Conservation (phyloP, 2,329 filamentous ascomycete species). For the Phaeosphaeriaceae sp. region DNA sequence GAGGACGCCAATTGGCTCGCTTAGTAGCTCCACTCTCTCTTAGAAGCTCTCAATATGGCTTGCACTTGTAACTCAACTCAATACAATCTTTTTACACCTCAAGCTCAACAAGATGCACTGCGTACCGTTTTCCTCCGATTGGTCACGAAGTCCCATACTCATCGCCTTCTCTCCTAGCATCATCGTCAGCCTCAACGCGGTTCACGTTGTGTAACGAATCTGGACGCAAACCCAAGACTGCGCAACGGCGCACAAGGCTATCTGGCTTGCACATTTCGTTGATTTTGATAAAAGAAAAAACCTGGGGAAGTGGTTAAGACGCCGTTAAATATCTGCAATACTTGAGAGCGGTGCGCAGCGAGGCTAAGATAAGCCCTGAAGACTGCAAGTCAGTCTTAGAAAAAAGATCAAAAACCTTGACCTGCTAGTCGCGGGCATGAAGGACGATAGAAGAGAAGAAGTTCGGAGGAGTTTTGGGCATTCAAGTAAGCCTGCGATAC, state of each 20-base stretch:
- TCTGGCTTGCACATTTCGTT: slow-evolving; percentile 1
- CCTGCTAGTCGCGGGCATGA: slow-evolving; percentile 50
- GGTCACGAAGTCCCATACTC: too few species aligned
- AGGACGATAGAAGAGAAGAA: slow-evolving; percentile 49
- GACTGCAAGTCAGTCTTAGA: neutral
- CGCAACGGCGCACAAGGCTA: neutral
- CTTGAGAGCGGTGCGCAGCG: neutral
- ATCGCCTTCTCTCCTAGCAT: too few species aligned
- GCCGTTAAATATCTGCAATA: neutral
- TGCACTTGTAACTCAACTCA: too few species aligned
- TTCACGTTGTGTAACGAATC: slow-evolving; percentile 2
- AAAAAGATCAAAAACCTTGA: slow-evolving; percentile 2
- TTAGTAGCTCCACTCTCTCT: too few species aligned
- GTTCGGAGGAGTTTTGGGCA: slow-evolving; percentile 45
- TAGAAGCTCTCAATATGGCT: too few species aligned
- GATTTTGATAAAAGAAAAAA: neutral
- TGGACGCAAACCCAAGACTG: neutral
- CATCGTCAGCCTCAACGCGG: neutral
- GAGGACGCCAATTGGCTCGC: too few species aligned
- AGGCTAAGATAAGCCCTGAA: slow-evolving; percentile 4
- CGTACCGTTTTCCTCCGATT: too few species aligned
- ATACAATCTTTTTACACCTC: too few species aligned
- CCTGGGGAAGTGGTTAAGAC: neutral
- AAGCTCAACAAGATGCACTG: too few species aligned
- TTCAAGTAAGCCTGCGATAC: slow-evolving; percentile 50